Conservation (phyloP, 177 flowering plant genomes). For the Vitis hybrid region DNA sequence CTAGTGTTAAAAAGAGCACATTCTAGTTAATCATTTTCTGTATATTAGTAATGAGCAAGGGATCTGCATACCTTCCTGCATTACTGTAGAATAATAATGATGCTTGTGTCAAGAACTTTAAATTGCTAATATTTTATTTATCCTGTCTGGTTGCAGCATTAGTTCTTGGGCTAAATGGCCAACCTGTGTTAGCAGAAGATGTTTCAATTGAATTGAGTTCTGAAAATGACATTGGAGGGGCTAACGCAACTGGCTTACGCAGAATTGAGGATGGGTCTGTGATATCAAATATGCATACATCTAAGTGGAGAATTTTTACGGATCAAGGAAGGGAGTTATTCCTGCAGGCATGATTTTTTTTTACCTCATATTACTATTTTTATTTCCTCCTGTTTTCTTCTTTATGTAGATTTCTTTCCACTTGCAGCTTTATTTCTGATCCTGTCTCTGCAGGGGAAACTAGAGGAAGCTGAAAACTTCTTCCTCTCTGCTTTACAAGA, state of each 20-base stretch:
- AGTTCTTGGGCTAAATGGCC: slow-evolving; percentile 43
- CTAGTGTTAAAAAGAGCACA: too few species aligned
- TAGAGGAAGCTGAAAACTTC: slow-evolving; percentile 68
- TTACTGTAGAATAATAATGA: not conserved
- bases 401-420: not conserved
- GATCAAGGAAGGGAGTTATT: slow-evolving; percentile 75
- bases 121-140: not conserved
- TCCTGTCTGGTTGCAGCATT: slow-evolving; percentile 37
- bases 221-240: slow-evolving; percentile 36
- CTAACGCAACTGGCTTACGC: slow-evolving; percentile 37
- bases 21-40: too few species aligned
- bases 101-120: not conserved
- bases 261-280: slow-evolving; percentile 85
- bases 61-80: not conserved
- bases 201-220: slow-evolving; percentile 29
- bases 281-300: slow-evolving; percentile 78
- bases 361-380: slow-evolving; percentile 1
- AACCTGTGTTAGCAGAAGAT: slow-evolving; percentile 62
- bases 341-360: slow-evolving; percentile 43
- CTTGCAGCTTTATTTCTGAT: slow-evolving; percentile 1
- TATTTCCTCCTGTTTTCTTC: slow-evolving; percentile 1
- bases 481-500: slow-evolving; percentile 77
- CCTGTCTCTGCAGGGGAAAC: slow-evolving; percentile 45
- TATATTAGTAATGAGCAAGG: not conserved
- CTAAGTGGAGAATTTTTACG: slow-evolving; percentile 89